Conservation (phyloP, 495 filamentous ascomycete genomes). For the Aspergillus sclerotioniger region DNA sequence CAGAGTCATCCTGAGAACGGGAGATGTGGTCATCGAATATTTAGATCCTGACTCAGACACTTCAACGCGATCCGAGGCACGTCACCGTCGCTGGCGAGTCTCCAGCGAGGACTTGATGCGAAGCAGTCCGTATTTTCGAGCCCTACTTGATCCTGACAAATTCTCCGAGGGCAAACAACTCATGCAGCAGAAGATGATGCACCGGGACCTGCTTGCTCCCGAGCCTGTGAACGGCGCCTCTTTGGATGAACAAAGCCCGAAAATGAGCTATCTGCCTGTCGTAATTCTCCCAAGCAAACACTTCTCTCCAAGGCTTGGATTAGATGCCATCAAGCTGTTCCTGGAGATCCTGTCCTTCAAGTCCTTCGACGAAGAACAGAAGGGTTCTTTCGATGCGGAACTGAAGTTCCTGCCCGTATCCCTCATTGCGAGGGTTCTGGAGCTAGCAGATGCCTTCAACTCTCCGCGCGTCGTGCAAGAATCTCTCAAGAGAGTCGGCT, state of each 20-base stretch:
- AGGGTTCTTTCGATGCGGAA: constrained; percentile 22
- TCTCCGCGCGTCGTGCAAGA: constrained; percentile 26
- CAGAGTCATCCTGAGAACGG: constrained; percentile 26
- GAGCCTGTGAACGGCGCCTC: not conserved
- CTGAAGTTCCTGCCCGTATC: constrained; percentile 30
- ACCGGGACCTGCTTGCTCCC: not conserved
- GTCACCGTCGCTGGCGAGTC: constrained; percentile 35
- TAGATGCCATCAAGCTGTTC: constrained; percentile 40
- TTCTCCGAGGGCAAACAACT: constrained; percentile 46
- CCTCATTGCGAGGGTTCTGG: constrained; percentile 32
- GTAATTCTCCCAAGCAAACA: constrained; percentile 26
- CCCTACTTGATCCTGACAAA: constrained; percentile 46
- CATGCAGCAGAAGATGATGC: constrained; percentile 25
- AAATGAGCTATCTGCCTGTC: constrained; percentile 23
- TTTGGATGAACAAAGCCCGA: not conserved
- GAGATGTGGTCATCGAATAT: constrained; percentile 42
- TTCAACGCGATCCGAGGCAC: constrained; percentile 2
- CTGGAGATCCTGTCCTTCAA: constrained; percentile 34
- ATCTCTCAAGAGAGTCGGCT: constrained; percentile 20
- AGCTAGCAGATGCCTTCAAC: constrained; percentile 39
- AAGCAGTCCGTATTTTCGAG: constrained; percentile 46
- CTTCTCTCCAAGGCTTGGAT: constrained; percentile 26
- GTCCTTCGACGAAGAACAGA: constrained; percentile 23
- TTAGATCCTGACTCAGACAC: constrained; percentile 7
- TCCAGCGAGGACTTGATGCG: constrained; percentile 28